Conservation (phyloP, 108 stramenopile species). For the Cyclotella atomus region DNA sequence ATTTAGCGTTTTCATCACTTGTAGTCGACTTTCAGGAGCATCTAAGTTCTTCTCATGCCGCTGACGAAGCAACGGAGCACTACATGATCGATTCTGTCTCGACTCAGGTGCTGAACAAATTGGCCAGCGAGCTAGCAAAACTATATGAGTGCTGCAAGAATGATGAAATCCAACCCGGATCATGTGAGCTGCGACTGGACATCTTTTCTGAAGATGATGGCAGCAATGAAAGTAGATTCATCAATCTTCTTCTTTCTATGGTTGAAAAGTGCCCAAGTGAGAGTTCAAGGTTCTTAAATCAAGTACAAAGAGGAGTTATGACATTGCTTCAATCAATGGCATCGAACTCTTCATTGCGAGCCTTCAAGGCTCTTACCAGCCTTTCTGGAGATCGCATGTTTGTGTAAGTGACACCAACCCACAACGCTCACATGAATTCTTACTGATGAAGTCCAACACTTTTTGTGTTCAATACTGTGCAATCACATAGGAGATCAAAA, state of each 20-base stretch:
- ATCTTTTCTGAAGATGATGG: conserved; percentile 38
- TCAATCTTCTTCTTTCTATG: conserved; percentile 56
- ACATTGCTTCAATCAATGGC: conserved; percentile 74
- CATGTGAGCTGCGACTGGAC: conserved; percentile 28
- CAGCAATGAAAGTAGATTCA: conserved; percentile 66
- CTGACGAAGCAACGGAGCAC: conserved; percentile 16
- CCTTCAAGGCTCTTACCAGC: conserved; percentile 55
- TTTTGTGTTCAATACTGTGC: neutral
- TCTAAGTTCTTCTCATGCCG: conserved; percentile 42
- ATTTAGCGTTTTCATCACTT: conserved; percentile 65
- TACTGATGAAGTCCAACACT: no score
- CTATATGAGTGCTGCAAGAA: conserved; percentile 87
- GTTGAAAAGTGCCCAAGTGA: conserved; percentile 47
- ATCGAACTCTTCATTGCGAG: conserved; percentile 61
- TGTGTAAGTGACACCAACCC: conserved; percentile 12
- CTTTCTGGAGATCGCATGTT: conserved; percentile 51
- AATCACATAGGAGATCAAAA: conserved; percentile 16
- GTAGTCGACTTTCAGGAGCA: conserved; percentile 54
- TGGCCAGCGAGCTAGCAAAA: conserved; percentile 61
- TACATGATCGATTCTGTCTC: conserved; percentile 54
- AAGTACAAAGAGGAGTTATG: conserved; percentile 72
- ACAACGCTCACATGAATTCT: neutral
- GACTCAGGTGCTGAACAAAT: conserved; percentile 71
- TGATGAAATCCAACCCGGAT: conserved; percentile 60
- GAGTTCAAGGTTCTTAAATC: conserved; percentile 67